phyloP scores from a whole-genome alignment of 768 basidiomycete genomes.

The Mycena alexandri region DNA sequence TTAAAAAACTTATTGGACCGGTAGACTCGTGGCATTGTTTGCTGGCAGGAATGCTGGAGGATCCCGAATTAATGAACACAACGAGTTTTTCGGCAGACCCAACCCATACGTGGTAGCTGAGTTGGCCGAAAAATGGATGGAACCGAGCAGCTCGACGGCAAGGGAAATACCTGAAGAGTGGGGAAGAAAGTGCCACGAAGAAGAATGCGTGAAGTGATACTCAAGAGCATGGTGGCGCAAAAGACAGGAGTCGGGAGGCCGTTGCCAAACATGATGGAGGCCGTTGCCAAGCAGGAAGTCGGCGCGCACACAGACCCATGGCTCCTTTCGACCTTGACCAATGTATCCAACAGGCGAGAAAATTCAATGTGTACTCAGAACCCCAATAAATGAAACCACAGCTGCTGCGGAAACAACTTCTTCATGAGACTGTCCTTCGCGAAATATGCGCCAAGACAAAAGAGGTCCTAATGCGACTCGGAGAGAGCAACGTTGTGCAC shows the following conservation, averaged over 20 bases:
- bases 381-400: constrained; percentile 52
- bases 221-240: constrained; percentile 9
- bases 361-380: not conserved
- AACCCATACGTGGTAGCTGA: not conserved
- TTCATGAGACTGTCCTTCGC: constrained; percentile 92
- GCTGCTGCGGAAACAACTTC: constrained; percentile 88
- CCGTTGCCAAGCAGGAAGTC: constrained; percentile 5
- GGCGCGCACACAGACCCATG: too few species aligned
- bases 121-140: not conserved
- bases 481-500: constrained; percentile 98
- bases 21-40: constrained; percentile 11
- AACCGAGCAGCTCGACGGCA: not conserved
- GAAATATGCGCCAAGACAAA: constrained; percentile 99
- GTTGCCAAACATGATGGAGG: constrained; percentile 8
- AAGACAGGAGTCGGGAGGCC: not conserved
- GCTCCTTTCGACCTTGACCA: constrained; percentile 94
- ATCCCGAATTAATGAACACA: not conserved
- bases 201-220: not conserved
- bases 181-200: not conserved
- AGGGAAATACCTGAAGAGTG: not conserved
- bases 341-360: constrained; percentile 72
- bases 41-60: constrained; percentile 9
- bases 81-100: too few species aligned
- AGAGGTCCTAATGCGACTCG: constrained; percentile 83
- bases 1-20: not conserved